phyloP scores from a whole-genome alignment of 306 rosid genomes.

The Purshia tridentata region DNA sequence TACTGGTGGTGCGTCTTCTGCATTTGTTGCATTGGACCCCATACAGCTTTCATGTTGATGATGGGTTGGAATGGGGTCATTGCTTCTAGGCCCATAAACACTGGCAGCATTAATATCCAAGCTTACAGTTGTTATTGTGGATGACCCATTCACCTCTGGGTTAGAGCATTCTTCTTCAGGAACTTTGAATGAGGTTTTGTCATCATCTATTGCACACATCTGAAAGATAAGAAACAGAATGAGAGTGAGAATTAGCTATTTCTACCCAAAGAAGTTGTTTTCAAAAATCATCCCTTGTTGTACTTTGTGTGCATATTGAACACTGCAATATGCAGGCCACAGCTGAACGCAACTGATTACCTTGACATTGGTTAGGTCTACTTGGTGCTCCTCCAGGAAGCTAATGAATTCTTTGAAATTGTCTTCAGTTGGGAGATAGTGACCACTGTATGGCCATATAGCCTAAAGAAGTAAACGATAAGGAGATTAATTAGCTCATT shows the following conservation, averaged over 20 bases:
- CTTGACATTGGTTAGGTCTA: conserved; percentile 44
- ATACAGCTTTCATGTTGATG: conserved; percentile 4
- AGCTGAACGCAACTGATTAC: conserved; percentile 5
- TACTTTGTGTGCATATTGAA: not conserved
- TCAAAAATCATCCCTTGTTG: not conserved
- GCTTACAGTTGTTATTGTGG: not conserved
- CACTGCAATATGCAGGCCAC: not conserved
- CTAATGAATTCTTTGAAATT: conserved; percentile 43
- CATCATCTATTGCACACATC: conserved; percentile 39
- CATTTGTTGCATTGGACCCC: not conserved
- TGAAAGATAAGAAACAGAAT: conserved; percentile 9
- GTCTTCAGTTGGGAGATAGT: conserved; percentile 53
- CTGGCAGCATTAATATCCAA: conserved; percentile 8
- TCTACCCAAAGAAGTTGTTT: too few species aligned
- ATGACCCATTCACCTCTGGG: conserved; percentile 2
- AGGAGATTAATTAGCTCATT: not conserved
- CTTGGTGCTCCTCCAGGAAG: conserved; percentile 41
- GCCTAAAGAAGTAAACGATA: conserved; percentile 24
- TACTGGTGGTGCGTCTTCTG: conserved; percentile 5
- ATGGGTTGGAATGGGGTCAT: not conserved
- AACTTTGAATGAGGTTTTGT: conserved; percentile 19
- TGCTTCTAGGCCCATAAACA: not conserved
- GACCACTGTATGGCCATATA: conserved; percentile 59
- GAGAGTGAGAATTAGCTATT: too few species aligned
- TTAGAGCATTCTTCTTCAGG: not conserved